These are phyloP conservation scores for Hymenoscyphus infarciens DNA, from an alignment of 2,329 filamentous ascomycete genomes.

Conservation along the genomic window DNA sequence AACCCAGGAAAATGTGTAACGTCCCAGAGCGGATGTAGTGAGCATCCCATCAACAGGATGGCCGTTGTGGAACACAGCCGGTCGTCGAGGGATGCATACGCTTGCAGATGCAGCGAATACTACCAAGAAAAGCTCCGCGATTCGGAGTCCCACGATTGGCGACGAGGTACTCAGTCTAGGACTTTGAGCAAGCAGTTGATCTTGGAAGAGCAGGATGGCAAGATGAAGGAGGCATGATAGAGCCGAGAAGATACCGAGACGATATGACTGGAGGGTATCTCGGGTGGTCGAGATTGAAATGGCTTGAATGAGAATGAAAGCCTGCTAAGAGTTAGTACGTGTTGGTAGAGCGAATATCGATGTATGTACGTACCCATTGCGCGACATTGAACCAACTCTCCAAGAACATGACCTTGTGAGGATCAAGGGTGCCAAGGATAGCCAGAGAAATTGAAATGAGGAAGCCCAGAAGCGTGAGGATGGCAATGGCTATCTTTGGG, in stretches of 20 bases:
- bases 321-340: conserved; percentile 38
- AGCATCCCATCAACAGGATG: conserved; percentile 60
- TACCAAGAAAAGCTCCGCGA: conserved; percentile 44
- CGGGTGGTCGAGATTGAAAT: conserved; percentile 47
- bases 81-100: conserved; percentile 61
- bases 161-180: conserved; percentile 16
- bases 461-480: conserved; percentile 53
- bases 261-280: conserved; percentile 49
- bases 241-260: conserved; percentile 50
- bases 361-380: conserved; percentile 55
- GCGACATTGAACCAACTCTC: conserved; percentile 58
- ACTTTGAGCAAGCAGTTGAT: conserved; percentile 39
- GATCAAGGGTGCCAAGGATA: conserved; percentile 46
- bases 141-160: conserved; percentile 44
- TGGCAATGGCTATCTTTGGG: conserved; percentile 52
- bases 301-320: conserved; percentile 50
- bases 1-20: conserved; percentile 66
- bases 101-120: conserved; percentile 47
- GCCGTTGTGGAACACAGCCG: conserved; percentile 59
- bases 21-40: conserved; percentile 56
- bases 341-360: background rate
- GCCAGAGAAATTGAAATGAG: conserved; percentile 54
- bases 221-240: conserved; percentile 46
- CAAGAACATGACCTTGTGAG: conserved; percentile 42
- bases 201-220: conserved; percentile 44